Evolutionary conservation across 2,329 filamentous ascomycete species (phyloP).

Genomic region (Nemania sp.): DNA sequence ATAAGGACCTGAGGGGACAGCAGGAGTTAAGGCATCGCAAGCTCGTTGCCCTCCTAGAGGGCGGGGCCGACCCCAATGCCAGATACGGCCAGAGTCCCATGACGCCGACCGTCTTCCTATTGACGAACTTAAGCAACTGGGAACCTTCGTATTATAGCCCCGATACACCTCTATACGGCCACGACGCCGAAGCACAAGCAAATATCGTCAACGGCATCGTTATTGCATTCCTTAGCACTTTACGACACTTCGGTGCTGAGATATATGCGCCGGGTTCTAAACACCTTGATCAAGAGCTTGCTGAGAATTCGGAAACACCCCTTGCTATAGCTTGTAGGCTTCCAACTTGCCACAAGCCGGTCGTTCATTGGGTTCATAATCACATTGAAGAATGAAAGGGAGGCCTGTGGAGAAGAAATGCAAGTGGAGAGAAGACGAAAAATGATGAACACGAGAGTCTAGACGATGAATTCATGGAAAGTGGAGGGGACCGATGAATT

Average conservation of each 20-base stretch:
- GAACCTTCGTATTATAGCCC: slow-evolving; percentile 2
- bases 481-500: no score
- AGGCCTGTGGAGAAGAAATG: no score
- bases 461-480: no score
- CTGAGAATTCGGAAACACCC: background rate
- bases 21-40: slow-evolving; percentile 7
- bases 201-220: slow-evolving; percentile 7
- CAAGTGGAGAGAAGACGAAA: no score
- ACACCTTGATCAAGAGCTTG: background rate
- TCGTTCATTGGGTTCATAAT: slow-evolving; percentile 23
- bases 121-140: background rate
- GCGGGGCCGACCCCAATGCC: slow-evolving; percentile 9
- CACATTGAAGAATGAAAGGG: no score
- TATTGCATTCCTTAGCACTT: slow-evolving; percentile 1
- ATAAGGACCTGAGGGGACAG: slow-evolving; percentile 1
- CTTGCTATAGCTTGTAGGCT: slow-evolving; percentile 17
- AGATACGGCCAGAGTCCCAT: background rate
- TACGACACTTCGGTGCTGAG: slow-evolving; percentile 11
- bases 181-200: slow-evolving; percentile 8
- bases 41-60: slow-evolving; percentile 11
- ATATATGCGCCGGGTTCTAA: background rate
- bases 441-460: no score
- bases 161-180: background rate
- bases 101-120: slow-evolving; percentile 16
- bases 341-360: slow-evolving; percentile 4